Base-by-base conservation (phyloP, 116 monocot genomes). In the Dioscorea cayenensis region DNA sequence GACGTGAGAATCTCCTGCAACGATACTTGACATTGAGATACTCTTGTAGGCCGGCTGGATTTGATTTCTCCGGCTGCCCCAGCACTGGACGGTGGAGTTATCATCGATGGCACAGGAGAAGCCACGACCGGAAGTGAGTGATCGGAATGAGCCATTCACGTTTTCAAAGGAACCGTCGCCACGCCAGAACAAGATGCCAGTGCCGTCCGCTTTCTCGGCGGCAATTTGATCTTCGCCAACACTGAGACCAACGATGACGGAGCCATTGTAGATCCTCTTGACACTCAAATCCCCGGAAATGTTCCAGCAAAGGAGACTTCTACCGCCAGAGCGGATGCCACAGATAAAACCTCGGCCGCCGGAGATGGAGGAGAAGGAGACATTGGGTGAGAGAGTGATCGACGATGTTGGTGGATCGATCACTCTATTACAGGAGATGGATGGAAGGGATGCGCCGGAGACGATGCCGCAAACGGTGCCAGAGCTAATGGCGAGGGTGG, bases 111-210 rank as follows among this genome's bases (percentile, higher is more conserved):
- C 92, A 73, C 90, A 96, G 12, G 88, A 80, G 77, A 92, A 96
- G 60, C 76, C 84, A 14, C 76, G 69, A 1, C 97, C 97, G 14
- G 93, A 88, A 9, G 93, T 86, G 62, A 97, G 79, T 13, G 93
- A 97, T 36, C 36, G 50, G 84, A 77, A 97, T 10, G 13, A 35
- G 5, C 97, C 97, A 25, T 21, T 5, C 6, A 68, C 51, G 9
- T 20, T 2, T 32, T 0, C 0, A 2, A 92, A 92, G 16, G 49
- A 14, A 16, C 66, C 7, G 48, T 29, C 70, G 6, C 67, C 74
- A 11, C 97, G 75, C 97, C 97, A 97, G 77, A 78, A 95, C 19
- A 35, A 28, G 67, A 90, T 63, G 59, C 25, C 28, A 19, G 73
- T 60, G 25, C 72, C 83, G 49, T 69, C 63, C 59, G 14, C 51